phyloP scores from a whole-genome alignment of 768 basidiomycete species.

The Pleurotus tuoliensis region DNA sequence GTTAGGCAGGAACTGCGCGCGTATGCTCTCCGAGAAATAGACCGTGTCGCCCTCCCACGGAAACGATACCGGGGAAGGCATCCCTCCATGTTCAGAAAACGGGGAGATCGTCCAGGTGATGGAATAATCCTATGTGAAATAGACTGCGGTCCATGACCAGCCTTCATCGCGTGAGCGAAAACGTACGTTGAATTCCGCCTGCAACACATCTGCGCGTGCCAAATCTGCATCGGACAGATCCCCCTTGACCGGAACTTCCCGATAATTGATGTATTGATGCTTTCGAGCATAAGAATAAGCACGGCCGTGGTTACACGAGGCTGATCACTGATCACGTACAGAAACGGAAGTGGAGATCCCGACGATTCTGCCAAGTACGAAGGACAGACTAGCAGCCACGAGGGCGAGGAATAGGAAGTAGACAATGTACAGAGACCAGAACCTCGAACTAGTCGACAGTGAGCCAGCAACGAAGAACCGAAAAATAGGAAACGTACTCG shows the following conservation, averaged over 20 bases:
- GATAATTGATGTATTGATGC: conserved; percentile 29
- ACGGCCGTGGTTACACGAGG: background rate
- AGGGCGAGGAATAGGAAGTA: conserved; percentile 31
- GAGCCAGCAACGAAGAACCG: background rate
- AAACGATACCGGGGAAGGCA: conserved; percentile 30
- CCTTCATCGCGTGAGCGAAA: background rate
- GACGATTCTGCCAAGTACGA: conserved; percentile 34
- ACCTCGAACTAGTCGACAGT: conserved; percentile 23
- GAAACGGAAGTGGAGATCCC: conserved; percentile 25
- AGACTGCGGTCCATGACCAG: background rate
- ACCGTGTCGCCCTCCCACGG: conserved; percentile 27
- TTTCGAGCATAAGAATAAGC: conserved; percentile 10
- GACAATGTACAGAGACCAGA: conserved; percentile 33
- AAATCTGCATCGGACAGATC: conserved; percentile 31
- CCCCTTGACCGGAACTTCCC: conserved; percentile 30
- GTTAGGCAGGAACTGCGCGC: conserved; percentile 27
- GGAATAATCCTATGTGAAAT: conserved; percentile 21
- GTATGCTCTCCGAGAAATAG: conserved; percentile 33
- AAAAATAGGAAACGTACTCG: conserved; percentile 28
- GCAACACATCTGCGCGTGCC: conserved; percentile 22
- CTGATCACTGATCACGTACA: conserved; percentile 18
- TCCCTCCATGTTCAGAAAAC: conserved; percentile 28
- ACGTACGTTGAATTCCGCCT: conserved; percentile 24
- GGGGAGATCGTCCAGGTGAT: conserved; percentile 38
- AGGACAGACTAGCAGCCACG: conserved; percentile 25